Conservation (phyloP, 768 basidiomycete genomes). For the Macrolepiota fuliginosa region DNA sequence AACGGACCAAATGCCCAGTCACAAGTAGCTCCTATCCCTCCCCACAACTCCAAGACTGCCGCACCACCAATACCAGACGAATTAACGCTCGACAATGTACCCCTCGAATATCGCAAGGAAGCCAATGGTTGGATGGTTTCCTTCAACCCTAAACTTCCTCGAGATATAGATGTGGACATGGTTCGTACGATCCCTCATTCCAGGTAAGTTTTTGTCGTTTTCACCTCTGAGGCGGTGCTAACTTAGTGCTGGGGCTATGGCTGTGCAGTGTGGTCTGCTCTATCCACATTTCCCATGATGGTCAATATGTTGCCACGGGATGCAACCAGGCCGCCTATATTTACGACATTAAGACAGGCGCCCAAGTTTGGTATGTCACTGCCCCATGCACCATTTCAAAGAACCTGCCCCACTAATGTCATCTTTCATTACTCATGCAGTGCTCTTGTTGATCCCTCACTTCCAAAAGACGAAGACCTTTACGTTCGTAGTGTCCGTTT, state of each 20-base stretch:
- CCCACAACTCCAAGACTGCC: conserved; percentile 1
- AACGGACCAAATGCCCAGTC: not conserved
- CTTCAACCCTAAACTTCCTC: conserved; percentile 75
- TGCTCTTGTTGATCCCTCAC: conserved; percentile 20
- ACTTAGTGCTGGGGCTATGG: not conserved
- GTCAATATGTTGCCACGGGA: conserved; percentile 90
- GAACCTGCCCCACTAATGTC: not conserved
- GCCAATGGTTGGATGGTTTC: conserved; percentile 83
- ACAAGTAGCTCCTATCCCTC: not conserved
- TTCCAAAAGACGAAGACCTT: conserved; percentile 31
- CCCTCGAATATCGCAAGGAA: conserved; percentile 58
- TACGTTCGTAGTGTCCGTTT: conserved; percentile 73
- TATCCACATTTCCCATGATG: conserved; percentile 92
- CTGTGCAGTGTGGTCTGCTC: conserved; percentile 65
- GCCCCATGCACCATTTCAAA: not conserved
- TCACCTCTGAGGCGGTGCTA: not conserved
- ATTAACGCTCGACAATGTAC: conserved; percentile 40
- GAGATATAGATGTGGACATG: conserved; percentile 67
- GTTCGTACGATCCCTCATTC: conserved; percentile 82
- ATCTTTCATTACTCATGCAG: not conserved
- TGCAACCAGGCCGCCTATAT: conserved; percentile 97
- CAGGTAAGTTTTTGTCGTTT: conserved; percentile 46
- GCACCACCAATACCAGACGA: conserved; percentile 28
- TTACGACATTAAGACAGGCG: conserved; percentile 86
- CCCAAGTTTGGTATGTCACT: conserved; percentile 70